Percentiles rank a stretch among this genome's conserved stretches.
phyloP scores from a whole-genome alignment of 1,284 basidiomycete genomes.

The Ceratobasidium theobromae region DNA sequence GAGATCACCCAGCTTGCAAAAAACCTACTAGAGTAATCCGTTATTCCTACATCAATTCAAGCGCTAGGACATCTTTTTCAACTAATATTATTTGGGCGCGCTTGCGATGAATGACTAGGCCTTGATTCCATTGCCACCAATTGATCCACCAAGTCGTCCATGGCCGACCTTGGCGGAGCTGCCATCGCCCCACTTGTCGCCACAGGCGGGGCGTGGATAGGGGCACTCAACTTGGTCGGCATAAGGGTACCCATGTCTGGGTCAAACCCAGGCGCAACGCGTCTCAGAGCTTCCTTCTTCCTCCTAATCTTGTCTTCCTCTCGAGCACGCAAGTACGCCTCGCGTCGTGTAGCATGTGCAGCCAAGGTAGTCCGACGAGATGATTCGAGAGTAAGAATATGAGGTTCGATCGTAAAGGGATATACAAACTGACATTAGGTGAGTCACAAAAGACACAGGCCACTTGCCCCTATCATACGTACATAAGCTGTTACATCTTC shows the following conservation, averaged over 20 bases:
- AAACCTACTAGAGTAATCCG: background rate
- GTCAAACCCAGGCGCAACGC: constrained; percentile 75
- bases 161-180: constrained; percentile 47
- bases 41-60: no score
- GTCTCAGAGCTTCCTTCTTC: constrained; percentile 71
- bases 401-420: constrained; percentile 86
- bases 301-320: constrained; percentile 76
- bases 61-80: no score
- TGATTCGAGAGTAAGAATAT: constrained; percentile 71
- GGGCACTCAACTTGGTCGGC: constrained; percentile 46
- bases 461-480: constrained; percentile 42
- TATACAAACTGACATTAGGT: constrained; percentile 79
- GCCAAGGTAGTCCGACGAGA: constrained; percentile 66
- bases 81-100: constrained; percentile 20
- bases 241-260: constrained; percentile 58
- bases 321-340: constrained; percentile 66
- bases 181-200: background rate
- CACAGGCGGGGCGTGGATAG: background rate
- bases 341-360: constrained; percentile 63
- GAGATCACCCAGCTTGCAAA: constrained; percentile 8
- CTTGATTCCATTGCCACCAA: constrained; percentile 63
- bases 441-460: background rate
- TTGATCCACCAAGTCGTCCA: constrained; percentile 79
- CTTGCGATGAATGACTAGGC: background rate
- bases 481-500: constrained; percentile 87